These are phyloP conservation scores for Fusarium sp. DNA, from an alignment of 2,329 filamentous ascomycete genomes.

Conservation along the genomic window DNA sequence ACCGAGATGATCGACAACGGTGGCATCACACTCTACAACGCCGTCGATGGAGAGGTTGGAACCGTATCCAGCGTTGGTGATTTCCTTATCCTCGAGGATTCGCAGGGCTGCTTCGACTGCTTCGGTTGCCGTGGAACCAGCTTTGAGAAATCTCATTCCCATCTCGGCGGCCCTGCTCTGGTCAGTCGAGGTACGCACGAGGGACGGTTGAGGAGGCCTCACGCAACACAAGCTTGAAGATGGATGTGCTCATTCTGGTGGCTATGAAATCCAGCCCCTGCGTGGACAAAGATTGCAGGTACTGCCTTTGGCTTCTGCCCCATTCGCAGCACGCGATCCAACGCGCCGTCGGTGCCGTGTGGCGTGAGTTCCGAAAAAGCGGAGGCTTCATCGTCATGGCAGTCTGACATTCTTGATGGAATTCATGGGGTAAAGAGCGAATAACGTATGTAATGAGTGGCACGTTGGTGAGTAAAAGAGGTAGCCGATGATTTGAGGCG, in stretches of 20 bases:
- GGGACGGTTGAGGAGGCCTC: slow-evolving; percentile 51
- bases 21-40: slow-evolving; percentile 93
- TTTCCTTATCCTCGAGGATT: slow-evolving; percentile 90
- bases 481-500: not conserved
- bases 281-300: slow-evolving; percentile 92
- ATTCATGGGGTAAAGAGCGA: slow-evolving; percentile 37
- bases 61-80: slow-evolving; percentile 96
- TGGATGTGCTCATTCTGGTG: slow-evolving; percentile 86
- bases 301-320: slow-evolving; percentile 53
- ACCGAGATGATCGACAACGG: slow-evolving; percentile 89
- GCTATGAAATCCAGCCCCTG: slow-evolving; percentile 94
- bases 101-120: slow-evolving; percentile 91
- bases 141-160: slow-evolving; percentile 84
- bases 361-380: slow-evolving; percentile 63
- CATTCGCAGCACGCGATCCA: slow-evolving; percentile 54
- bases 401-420: slow-evolving; percentile 47
- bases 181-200: slow-evolving; percentile 14
- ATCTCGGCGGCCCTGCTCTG: slow-evolving; percentile 79
- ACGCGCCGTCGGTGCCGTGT: slow-evolving; percentile 56
- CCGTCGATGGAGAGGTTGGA: slow-evolving; percentile 95
- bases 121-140: slow-evolving; percentile 84
- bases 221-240: slow-evolving; percentile 90
- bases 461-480: not conserved
- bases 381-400: slow-evolving; percentile 43
- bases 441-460: not conserved